Evolutionary conservation across 2,329 filamentous ascomycete species (phyloP).

Genomic region (Penicillium sp.): DNA sequence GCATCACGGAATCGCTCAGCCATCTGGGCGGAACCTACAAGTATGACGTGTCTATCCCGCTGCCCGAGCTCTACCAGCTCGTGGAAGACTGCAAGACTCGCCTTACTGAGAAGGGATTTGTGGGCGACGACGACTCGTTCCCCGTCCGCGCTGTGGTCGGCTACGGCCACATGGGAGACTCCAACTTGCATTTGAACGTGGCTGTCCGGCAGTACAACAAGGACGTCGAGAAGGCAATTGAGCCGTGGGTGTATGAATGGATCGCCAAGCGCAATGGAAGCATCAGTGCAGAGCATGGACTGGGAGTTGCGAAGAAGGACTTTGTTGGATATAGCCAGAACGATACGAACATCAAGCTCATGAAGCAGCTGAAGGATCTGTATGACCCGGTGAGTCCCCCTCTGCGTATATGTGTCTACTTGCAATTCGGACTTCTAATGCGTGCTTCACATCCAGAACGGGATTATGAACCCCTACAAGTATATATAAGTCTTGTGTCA

Average conservation of each 20-base stretch:
- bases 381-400: conserved; percentile 78
- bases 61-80: conserved; percentile 79
- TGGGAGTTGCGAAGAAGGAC: conserved; percentile 92
- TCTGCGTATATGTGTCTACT: too few relatives aligned
- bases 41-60: conserved; percentile 93
- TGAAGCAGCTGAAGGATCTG: conserved; percentile 91
- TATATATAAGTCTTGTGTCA: conserved; percentile 57
- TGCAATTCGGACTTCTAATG: conserved; percentile 16
- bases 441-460: conserved; percentile 65
- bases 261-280: conserved; percentile 81
- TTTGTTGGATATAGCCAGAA: conserved; percentile 91
- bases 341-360: conserved; percentile 79
- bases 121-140: conserved; percentile 69
- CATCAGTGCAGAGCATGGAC: conserved; percentile 93
- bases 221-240: conserved; percentile 77
- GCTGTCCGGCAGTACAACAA: conserved; percentile 79
- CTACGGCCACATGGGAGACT: conserved; percentile 97
- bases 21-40: conserved; percentile 97
- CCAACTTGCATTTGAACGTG: conserved; percentile 91
- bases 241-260: conserved; percentile 98
- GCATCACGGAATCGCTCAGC: conserved; percentile 81
- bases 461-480: conserved; percentile 99
- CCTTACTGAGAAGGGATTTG: conserved; percentile 68
- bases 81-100: conserved; percentile 79
- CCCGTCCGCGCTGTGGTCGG: conserved; percentile 89